Evolutionary conservation across 331 rosid species (phyloP), one percentile per base, ranked within the genome.

Genomic region (Arachis monticola): DNA sequence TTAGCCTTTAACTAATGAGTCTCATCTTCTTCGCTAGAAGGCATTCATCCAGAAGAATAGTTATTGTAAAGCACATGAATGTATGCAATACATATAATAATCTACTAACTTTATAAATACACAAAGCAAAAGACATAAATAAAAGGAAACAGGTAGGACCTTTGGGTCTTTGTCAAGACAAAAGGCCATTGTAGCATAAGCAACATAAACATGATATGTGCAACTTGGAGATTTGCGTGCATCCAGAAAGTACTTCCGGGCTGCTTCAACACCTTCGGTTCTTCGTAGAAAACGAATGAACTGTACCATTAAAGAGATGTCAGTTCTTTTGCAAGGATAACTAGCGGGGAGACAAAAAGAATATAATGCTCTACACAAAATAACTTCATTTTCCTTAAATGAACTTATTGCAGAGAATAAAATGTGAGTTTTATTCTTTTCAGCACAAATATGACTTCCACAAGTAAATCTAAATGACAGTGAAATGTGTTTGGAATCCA

Each of bases 241-340:
- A 83, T 94, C 97, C 63, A 90, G 84, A 84, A 94, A 94, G 83
- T 92, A 89, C 77, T 92, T 94, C 77, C 93, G 91, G 80, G 99
- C 97, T 71, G 97, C 93, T 89, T 94, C 99, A 84, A 94, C 93
- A 65, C 99, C 99, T 85, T 90, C 97, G 5, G 88, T 92, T 80
- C 99, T 86, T 79, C 99, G 85, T 53, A 94, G 85, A 77, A 94
- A 94, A 76, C 97, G 97, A 78, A 94, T 90, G 69, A 87, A 94
- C 97, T 94, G 99, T 86, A 82, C 35, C 84, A 77, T 67, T 85
- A 82, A 81, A 79, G 59, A 8, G 71, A 68, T 75, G 65, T 84
- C 79, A 82, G 11, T 68, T 22, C 61, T 70, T 73, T 74, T 50
- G 52, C 67, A 70, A 65, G 60, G 27, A 72, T 73, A 64, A 55